Evolutionary conservation across 2,329 filamentous ascomycete genomes (phyloP).

Genomic region (Coniella lustricola): DNA sequence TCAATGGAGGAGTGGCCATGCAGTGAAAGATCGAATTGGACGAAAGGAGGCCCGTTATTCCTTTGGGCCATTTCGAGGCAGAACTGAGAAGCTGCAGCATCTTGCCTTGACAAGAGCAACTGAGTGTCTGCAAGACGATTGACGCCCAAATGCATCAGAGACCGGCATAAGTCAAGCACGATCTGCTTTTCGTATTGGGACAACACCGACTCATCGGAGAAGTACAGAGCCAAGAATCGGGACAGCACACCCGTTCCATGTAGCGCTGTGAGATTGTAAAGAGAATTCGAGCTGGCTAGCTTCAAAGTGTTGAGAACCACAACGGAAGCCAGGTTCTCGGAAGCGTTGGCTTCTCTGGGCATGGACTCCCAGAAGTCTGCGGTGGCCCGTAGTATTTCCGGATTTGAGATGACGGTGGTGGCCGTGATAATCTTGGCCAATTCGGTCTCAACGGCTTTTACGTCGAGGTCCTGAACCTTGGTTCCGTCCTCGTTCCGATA

Average conservation of each 20-base stretch:
- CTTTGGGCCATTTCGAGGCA: slow-evolving; percentile 64
- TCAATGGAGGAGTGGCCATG: slow-evolving; percentile 88
- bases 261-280: slow-evolving; percentile 63
- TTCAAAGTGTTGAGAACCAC: slow-evolving; percentile 59
- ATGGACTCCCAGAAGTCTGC: slow-evolving; percentile 59
- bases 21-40: slow-evolving; percentile 88
- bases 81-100: slow-evolving; percentile 57
- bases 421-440: slow-evolving; percentile 44
- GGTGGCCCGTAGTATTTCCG: slow-evolving; percentile 56
- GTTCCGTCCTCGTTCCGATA: slow-evolving; percentile 4
- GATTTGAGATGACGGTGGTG: slow-evolving; percentile 48
- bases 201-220: slow-evolving; percentile 44
- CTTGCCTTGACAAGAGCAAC: slow-evolving; percentile 53
- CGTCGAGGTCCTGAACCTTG: slow-evolving; percentile 3
- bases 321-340: slow-evolving; percentile 49
- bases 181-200: slow-evolving; percentile 48
- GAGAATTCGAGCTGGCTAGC: slow-evolving; percentile 52
- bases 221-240: slow-evolving; percentile 56
- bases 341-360: slow-evolving; percentile 37
- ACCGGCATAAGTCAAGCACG: slow-evolving; percentile 60
- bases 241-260: slow-evolving; percentile 66
- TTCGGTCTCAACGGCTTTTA: slow-evolving; percentile 27
- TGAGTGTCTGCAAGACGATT: slow-evolving; percentile 77
- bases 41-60: slow-evolving; percentile 72
- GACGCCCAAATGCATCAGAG: slow-evolving; percentile 68